These are phyloP conservation scores for Neonectria magnoliae DNA, from an alignment of 2,329 filamentous ascomycete genomes.

Conservation along the genomic window DNA sequence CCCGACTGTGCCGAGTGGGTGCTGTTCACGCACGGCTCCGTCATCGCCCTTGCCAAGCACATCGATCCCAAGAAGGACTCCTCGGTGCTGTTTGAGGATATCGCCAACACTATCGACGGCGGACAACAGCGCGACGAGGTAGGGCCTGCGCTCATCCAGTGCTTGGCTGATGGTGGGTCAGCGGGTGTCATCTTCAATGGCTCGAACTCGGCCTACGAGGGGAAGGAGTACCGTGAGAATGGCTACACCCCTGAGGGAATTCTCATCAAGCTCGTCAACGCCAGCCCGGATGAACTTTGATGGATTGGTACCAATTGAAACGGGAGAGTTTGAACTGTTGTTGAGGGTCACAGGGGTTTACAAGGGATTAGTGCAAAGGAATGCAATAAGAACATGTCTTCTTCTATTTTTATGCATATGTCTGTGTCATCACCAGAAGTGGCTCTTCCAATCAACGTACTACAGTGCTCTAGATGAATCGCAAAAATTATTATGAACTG, in stretches of 20 bases:
- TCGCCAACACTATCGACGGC: slow-evolving; percentile 43
- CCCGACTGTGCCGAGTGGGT: slow-evolving; percentile 40
- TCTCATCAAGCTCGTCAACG: slow-evolving; percentile 42
- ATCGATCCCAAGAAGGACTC: slow-evolving; percentile 28
- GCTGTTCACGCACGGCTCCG: slow-evolving; percentile 28
- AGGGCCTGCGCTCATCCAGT: slow-evolving; percentile 27
- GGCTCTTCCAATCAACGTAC: no score
- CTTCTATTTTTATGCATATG: no score
- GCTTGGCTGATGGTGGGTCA: slow-evolving; percentile 39
- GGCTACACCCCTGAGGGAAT: slow-evolving; percentile 37
- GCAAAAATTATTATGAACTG: no score
- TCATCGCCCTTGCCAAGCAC: slow-evolving; percentile 41
- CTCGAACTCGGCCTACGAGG: slow-evolving; percentile 27
- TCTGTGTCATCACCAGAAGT: no score
- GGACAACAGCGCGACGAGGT: slow-evolving; percentile 19
- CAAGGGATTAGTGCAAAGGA: neutral
- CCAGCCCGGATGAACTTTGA: slow-evolving; percentile 9
- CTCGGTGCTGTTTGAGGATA: slow-evolving; percentile 38
- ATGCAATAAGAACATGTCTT: neutral
- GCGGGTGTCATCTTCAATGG: slow-evolving; percentile 30
- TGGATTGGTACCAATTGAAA: neutral
- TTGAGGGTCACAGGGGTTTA: no score
- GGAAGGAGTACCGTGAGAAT: slow-evolving; percentile 32
- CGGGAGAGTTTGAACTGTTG: neutral
- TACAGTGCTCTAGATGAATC: no score